Base-by-base conservation (phyloP, 371 early-diverging fungal species). In the Umbelopsis sp. region DNA sequence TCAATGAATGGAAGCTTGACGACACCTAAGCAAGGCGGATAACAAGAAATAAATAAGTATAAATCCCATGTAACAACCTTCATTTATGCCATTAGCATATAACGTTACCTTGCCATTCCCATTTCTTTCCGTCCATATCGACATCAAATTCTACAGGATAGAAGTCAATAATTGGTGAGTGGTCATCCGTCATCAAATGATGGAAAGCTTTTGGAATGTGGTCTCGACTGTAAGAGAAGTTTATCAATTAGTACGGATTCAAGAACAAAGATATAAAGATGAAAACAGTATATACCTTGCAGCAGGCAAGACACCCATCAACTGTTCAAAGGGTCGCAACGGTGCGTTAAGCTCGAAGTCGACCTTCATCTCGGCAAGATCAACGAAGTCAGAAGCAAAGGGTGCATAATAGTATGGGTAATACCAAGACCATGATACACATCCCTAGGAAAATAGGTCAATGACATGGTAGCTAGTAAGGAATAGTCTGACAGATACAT, bases 331-430 rank as follows among this genome's bases (percentile, higher is more conserved):
- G 7, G 99, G 99, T 44, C 80, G 88, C 75, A 98, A 91, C 0
- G 99, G 99, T 45, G 86, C 79, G 45, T 93, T 94, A n/a, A 86
- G 69, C 53, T 92, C 90, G 76, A 98, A 97, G 18, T 76, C 74
- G 69, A 94, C 86, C 51, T 89, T 83, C 62, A 94, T 77, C 64
- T 89, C 78, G 53, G 80, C 91, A 70, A 94, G 87, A 70, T 92
- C 90, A 50, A 88, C 83, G 75, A 99, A 94, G 79, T 98, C 97
- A 6, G 91, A 89, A 4, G 95, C 94, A 82, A 96, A 94, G 12
- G 99, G 99, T 22, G 99, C 95, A 80, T 98, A 99, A 80, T 99
- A 96, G 78, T 94, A 96, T 4, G 99, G 99, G 76, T 94, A 99
- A 83, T 91, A 99, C 98, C 98, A 99, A 44, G 93, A 90, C 99